These are phyloP conservation scores for Moniliella sp. DNA, from an alignment of 1,284 basidiomycete genomes.

Conservation along the genomic window DNA sequence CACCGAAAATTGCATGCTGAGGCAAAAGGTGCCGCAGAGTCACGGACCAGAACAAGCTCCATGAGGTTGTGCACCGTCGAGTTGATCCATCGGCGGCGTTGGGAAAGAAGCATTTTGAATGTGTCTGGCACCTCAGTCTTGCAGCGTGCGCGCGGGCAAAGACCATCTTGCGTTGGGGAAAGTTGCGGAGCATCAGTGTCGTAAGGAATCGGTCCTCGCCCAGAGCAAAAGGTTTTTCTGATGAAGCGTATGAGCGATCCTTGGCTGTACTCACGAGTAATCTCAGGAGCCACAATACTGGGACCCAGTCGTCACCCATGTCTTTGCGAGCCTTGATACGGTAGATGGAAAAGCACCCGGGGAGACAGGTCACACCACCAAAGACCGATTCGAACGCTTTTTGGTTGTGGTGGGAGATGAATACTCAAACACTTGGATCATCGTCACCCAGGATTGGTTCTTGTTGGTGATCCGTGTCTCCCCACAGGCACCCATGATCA, in stretches of 20 bases:
- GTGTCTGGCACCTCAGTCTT: constrained; percentile 88
- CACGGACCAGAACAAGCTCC: constrained; percentile 88
- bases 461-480: constrained; percentile 98
- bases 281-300: constrained; percentile 91
- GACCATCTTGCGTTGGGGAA: constrained; percentile 89
- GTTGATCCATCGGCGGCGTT: constrained; percentile 97
- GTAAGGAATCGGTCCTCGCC: constrained; percentile 95
- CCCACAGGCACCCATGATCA: constrained; percentile 97
- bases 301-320: constrained; percentile 78
- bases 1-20: constrained; percentile 59
- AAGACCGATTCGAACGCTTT: constrained; percentile 98
- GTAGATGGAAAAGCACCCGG: constrained; percentile 99
- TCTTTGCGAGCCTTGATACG: constrained; percentile 71
- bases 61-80: constrained; percentile 97
- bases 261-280: constrained; percentile 90
- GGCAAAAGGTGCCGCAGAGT: constrained; percentile 52
- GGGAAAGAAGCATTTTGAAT: constrained; percentile 74
- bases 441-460: constrained; percentile 76
- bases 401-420: constrained; percentile 90
- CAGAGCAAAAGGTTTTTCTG: constrained; percentile 91
- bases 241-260: constrained; percentile 78
- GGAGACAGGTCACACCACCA: constrained; percentile 94
- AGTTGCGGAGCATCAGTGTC: constrained; percentile 50
- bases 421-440: constrained; percentile 98
- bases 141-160: constrained; percentile 89